A percentile compares a stretch with the other conserved stretches of the same genome.
Evolutionary conservation across 176 grass and related monocot genomes (phyloP).

Genomic region (Hordeum marinum): DNA sequence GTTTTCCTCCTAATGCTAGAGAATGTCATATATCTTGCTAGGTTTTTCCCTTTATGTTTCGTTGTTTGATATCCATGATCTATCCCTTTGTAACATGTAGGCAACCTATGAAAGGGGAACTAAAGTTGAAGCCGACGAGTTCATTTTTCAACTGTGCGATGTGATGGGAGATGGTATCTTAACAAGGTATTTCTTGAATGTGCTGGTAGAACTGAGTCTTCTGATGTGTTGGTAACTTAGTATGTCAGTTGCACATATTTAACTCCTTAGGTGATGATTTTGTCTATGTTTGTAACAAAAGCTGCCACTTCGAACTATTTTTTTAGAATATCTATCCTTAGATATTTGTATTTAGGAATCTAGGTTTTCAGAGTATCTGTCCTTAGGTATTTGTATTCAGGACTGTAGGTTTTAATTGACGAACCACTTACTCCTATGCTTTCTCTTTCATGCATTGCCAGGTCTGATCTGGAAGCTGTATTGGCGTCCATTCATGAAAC

Average conservation of each 20-base stretch:
- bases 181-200: conserved; percentile 47
- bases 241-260: not conserved
- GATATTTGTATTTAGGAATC: not conserved
- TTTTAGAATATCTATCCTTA: not conserved
- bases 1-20: not conserved
- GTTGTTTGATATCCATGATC: conserved; percentile 1
- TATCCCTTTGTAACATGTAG: conserved; percentile 28
- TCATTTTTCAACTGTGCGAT: conserved; percentile 76
- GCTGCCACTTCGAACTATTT: not conserved
- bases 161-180: conserved; percentile 58
- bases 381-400: not conserved
- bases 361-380: not conserved
- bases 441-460: conserved; percentile 28
- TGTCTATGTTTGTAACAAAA: not conserved
- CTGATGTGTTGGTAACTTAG: not conserved
- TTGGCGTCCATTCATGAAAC: conserved; percentile 68
- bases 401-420: not conserved
- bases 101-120: conserved; percentile 78
- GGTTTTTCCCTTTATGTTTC: not conserved
- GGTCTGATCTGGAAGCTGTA: conserved; percentile 81
- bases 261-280: not conserved
- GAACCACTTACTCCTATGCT: not conserved
- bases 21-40: not conserved
- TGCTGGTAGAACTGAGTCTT: not conserved
- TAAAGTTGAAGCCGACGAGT: conserved; percentile 76